Evolutionary conservation across 108 stramenopile species (phyloP).

Genomic region (Stephanodiscus minutulus): DNA sequence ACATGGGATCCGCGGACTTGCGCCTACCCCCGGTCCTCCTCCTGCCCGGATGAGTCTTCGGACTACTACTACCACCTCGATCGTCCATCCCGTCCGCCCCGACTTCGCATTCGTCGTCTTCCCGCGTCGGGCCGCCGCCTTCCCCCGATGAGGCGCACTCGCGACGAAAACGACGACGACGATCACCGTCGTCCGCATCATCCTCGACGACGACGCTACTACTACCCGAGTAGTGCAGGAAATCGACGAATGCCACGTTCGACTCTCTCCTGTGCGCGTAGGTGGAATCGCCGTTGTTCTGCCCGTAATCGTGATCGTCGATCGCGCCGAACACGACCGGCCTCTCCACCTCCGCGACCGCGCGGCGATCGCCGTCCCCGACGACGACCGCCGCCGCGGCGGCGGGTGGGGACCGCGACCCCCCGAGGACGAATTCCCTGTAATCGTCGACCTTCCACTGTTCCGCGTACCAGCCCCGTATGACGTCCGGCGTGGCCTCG

Average conservation of each 20-base stretch:
- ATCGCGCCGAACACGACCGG: conserved; percentile 71
- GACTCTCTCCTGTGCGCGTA: conserved; percentile 53
- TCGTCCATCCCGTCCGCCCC: too few relatives aligned
- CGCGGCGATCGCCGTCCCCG: background rate
- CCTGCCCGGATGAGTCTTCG: too few relatives aligned
- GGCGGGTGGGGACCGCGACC: too few relatives aligned
- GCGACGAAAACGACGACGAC: background rate
- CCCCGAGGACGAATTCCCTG: conserved; percentile 48
- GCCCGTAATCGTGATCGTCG: conserved; percentile 89
- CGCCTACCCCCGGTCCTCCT: background rate
- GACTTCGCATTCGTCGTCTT: too few relatives aligned
- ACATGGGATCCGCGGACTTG: conserved; percentile 47
- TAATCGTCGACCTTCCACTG: conserved; percentile 63
- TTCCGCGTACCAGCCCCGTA: conserved; percentile 52
- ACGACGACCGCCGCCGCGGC: conserved; percentile 10
- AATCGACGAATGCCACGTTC: conserved; percentile 63
- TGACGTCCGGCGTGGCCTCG: conserved; percentile 55
- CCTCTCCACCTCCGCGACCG: too few relatives aligned
- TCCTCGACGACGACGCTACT: background rate
- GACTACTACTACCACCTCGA: background rate
- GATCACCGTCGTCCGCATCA: background rate
- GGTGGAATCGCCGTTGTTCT: conserved; percentile 75
- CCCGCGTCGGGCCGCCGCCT: too few relatives aligned
- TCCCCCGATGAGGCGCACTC: too few relatives aligned
- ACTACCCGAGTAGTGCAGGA: conserved; percentile 39